Evolutionary conservation across 2,329 filamentous ascomycete species (phyloP).

Genomic region (Dendryphion nanum): DNA sequence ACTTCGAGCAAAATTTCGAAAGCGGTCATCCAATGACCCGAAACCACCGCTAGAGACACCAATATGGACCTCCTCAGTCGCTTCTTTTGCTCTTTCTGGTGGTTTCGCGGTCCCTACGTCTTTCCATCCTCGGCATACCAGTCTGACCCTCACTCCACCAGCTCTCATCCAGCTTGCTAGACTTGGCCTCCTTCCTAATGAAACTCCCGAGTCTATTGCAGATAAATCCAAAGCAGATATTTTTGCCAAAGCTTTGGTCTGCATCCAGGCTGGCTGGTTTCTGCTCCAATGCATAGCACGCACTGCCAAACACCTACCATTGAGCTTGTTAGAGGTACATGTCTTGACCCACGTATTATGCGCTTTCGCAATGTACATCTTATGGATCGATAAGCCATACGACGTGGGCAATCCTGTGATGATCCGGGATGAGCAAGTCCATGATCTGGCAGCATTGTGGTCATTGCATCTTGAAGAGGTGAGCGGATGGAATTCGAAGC

Average conservation of each 20-base stretch:
- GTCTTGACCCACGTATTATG: constrained; percentile 37
- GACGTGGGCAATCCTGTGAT: constrained; percentile 16
- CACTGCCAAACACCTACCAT: constrained; percentile 28
- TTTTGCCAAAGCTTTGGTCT: constrained; percentile 26
- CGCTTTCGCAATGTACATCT: constrained; percentile 30
- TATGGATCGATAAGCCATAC: constrained; percentile 38
- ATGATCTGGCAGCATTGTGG: constrained; percentile 2
- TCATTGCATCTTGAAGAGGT: too few relatives aligned
- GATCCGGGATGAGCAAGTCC: constrained; percentile 8
- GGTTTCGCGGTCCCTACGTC: constrained; percentile 14
- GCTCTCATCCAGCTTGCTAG: constrained; percentile 13
- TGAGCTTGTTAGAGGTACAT: constrained; percentile 41
- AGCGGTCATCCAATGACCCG: not conserved
- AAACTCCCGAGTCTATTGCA: constrained; percentile 3
- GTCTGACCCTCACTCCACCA: constrained; percentile 15
- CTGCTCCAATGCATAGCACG: constrained; percentile 35
- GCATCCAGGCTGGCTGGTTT: constrained; percentile 43
- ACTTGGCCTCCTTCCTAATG: constrained; percentile 13
- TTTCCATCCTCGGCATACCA: constrained; percentile 3
- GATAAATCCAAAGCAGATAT: constrained; percentile 24
- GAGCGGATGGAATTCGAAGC: too few relatives aligned
- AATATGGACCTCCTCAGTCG: constrained; percentile 11
- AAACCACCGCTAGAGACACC: not conserved
- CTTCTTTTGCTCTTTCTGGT: constrained; percentile 20
- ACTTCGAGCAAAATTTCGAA: too few relatives aligned